Percentiles rank a stretch among this genome's conserved stretches.
phyloP scores from a whole-genome alignment of 2,329 filamentous ascomycete genomes.

The Colletotrichum plurivorum region DNA sequence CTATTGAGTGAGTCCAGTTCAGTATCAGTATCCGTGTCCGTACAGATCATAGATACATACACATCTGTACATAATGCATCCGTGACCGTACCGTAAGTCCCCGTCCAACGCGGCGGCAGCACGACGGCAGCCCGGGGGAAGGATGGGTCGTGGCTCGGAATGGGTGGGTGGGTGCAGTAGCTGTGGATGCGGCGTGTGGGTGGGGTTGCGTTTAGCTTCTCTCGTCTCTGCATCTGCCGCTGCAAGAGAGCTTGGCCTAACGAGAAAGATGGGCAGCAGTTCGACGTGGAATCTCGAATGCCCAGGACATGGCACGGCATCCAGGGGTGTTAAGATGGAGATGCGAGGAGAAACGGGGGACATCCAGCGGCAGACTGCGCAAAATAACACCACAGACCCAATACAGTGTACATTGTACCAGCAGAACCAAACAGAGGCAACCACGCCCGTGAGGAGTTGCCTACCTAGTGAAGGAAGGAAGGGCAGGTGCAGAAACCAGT shows the following conservation, averaged over 20 bases:
- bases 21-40: background rate
- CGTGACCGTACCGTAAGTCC: too few relatives aligned
- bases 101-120: background rate
- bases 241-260: conserved; percentile 30
- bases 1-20: background rate
- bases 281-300: conserved; percentile 12
- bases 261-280: conserved; percentile 6
- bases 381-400: too few relatives aligned
- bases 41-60: too few relatives aligned
- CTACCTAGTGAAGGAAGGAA: too few relatives aligned
- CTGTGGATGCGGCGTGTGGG: background rate
- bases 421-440: too few relatives aligned
- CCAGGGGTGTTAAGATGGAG: background rate
- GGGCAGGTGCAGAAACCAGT: background rate
- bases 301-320: background rate
- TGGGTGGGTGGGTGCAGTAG: conserved; percentile 5
- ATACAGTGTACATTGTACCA: too few relatives aligned
- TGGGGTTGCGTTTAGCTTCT: conserved; percentile 1
- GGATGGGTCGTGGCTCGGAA: conserved; percentile 4
- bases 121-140: background rate
- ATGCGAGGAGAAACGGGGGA: background rate
- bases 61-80: too few relatives aligned
- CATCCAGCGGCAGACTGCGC: background rate
- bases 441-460: too few relatives aligned
- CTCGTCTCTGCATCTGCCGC: conserved; percentile 33